Evolutionary conservation across 345 rosid genomes (phyloP).

Genomic region (Cardamine occulta): DNA sequence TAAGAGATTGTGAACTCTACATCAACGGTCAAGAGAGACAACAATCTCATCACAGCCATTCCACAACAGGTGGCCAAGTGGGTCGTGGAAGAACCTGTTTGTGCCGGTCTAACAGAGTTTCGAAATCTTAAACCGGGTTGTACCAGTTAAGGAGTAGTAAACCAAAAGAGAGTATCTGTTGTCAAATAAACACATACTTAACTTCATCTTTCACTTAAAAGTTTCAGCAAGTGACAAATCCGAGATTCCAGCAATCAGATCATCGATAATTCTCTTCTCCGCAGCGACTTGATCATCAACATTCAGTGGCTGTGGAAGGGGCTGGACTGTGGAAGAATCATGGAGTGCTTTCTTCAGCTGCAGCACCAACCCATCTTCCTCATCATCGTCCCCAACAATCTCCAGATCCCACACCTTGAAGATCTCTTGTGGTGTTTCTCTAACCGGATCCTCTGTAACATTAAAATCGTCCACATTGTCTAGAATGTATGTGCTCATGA

Average conservation of each 20-base stretch:
- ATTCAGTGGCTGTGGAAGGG: slow-evolving; percentile 27
- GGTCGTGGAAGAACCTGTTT: not conserved
- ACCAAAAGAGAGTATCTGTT: not conserved
- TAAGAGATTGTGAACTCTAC: slow-evolving; percentile 18
- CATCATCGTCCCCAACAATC: slow-evolving; percentile 55
- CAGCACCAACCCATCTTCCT: slow-evolving; percentile 56
- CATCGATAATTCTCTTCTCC: slow-evolving; percentile 48
- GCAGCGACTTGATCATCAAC: slow-evolving; percentile 44
- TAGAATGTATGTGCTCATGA: slow-evolving; percentile 34
- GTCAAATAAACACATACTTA: slow-evolving; percentile 13
- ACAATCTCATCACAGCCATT: slow-evolving; percentile 28
- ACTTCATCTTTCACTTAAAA: slow-evolving; percentile 22
- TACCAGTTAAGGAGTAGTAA: not conserved
- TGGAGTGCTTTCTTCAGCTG: slow-evolving; percentile 57
- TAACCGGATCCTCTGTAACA: slow-evolving; percentile 21
- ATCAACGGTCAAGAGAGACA: slow-evolving; percentile 32
- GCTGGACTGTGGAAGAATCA: slow-evolving; percentile 32
- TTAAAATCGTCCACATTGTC: slow-evolving; percentile 16
- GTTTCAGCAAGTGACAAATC: slow-evolving; percentile 55
- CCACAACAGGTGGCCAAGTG: slow-evolving; percentile 35
- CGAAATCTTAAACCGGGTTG: slow-evolving; percentile 4
- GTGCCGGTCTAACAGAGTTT: slow-evolving; percentile 4
- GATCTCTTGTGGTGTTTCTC: slow-evolving; percentile 45
- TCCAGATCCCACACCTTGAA: slow-evolving; percentile 76
- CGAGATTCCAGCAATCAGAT: slow-evolving; percentile 55